Evolutionary conservation across 495 filamentous ascomycete genomes (phyloP).

Genomic region (Trichoderma gamsii): DNA sequence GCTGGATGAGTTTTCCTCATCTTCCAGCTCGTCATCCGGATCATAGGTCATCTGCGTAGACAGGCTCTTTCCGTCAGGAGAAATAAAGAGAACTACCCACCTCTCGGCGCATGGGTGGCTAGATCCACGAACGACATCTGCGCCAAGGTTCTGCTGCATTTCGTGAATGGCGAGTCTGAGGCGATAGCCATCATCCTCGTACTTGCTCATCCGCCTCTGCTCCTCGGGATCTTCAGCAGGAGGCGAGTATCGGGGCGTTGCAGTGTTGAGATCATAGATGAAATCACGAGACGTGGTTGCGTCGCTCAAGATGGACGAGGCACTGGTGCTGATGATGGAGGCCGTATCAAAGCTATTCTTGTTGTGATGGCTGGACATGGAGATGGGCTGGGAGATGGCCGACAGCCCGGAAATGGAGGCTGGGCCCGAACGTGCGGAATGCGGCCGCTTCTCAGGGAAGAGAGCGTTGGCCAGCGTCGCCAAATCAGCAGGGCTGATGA

Average conservation of each 20-base stretch:
- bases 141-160: constrained; percentile 56
- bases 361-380: constrained; percentile 32
- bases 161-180: constrained; percentile 56
- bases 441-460: constrained; percentile 57
- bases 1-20: constrained; percentile 55
- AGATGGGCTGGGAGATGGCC: constrained; percentile 43
- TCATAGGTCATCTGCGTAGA: constrained; percentile 68
- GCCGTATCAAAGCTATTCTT: constrained; percentile 47
- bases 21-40: constrained; percentile 57
- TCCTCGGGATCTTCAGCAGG: constrained; percentile 31
- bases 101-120: constrained; percentile 68
- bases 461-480: constrained; percentile 64
- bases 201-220: constrained; percentile 35
- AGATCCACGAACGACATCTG: constrained; percentile 52
- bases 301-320: constrained; percentile 62
- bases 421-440: constrained; percentile 53
- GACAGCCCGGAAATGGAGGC: constrained; percentile 63
- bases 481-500: constrained; percentile 68
- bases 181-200: constrained; percentile 50
- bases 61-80: constrained; percentile 60
- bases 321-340: constrained; percentile 61
- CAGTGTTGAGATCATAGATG: constrained; percentile 46
- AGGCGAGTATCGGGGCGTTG: constrained; percentile 38
- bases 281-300: constrained; percentile 59
- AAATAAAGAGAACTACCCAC: constrained; percentile 72